Evolutionary conservation across 1,139 yeast genomes (phyloP), one percentile per base, ranked within the genome.

Genomic region (Hansenula anomala): DNA sequence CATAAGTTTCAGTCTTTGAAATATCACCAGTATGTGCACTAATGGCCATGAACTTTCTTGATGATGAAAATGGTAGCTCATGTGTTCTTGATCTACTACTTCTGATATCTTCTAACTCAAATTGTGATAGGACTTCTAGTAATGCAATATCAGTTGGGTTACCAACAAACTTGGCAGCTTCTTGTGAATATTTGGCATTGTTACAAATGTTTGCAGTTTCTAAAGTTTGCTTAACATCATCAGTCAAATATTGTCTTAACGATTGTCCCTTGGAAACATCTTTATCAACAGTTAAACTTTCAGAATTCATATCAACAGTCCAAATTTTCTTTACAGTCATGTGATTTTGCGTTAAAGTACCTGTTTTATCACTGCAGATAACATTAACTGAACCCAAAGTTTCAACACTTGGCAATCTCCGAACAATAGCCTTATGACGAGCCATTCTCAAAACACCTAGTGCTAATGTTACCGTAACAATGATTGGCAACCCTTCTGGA

Each of bases 381-480:
- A 90, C 97, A 57, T 89, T 89, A 33, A 90, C 97, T 36, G 95
- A 85, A 5, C 97, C 97, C 51, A 90, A 72, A 4, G 97, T 92
- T 64, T 92, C 98, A 28, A 92, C 97, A 53, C 94, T 81, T 13
- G 97, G 97, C 46, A 92, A 70, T 51, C 97, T 76, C 54, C 90
- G 83, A 39, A 92, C 96, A 55, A 92, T 92, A 4, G 97, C 97
- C 55, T 83, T 84, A 50, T 89, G 81, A 39, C 78, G 79, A 5
- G 97, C 97, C 97, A 92, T 92, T 64, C 97, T 74, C 51, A 90
- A 71, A 30, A 92, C 97, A 34, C 97, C 97, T 31, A 92, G 71
- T 0, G 98, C 97, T 49, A 92, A 69, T 0, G 97, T 92, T 6
- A 92, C 97, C 5, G 97, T 90, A 33, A 92, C 97, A 58, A 92